Evolutionary conservation across 2,329 filamentous ascomycete genomes (phyloP), one percentile per base, ranked within the genome.

Genomic region (Clarireedia homoeocarpa): DNA sequence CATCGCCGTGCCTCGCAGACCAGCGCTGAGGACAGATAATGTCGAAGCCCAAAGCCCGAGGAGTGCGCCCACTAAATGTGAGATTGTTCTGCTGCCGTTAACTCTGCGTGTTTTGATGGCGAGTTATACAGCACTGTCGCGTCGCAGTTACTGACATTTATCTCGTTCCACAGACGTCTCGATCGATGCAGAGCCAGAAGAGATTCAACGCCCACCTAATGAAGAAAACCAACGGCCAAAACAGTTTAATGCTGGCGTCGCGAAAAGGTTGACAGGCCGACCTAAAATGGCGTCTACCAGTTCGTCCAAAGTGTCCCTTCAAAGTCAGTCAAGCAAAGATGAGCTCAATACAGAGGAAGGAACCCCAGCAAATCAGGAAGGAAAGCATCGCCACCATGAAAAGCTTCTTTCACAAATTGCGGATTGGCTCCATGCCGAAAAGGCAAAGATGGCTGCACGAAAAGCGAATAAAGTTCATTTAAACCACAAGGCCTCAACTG

Each of bases 361-460:
- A 9, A 51, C 56, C 2, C 39, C n/a, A 30, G 47, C 47, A 14
- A 48, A 56, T 14, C 42, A 52, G 6, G 59, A 62, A 53, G 46
- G 30, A 20, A 59, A 54, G 23, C 61, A 66, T 14, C 67, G 70
- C 56, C 68, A 66, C 17, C 63, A 67, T 52, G 64, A 84, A 62
- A 80, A 77, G 61, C 71, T 95, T 6, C 72, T 94, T 27, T 78
- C 84, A 20, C 89, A 95, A 67, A 84, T 96, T 14, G 79, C 82
- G 26, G 83, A 89, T 62, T 97, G 92, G 92, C 74, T 96, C 40
- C 83, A 91, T 63, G 81, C 85, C 50, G 91, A 96, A 72, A 87
- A 85, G 67, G 73, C 77, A 34, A 88, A 86, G 70, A 83, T 83
- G 63, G 78, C 79, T 40, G 71, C 76, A 9, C 77, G 77, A 51